Percentiles rank a stretch among this genome's conserved stretches.
Conservation (phyloP, 306 rosid genomes). For the Adenanthera pavonina region DNA sequence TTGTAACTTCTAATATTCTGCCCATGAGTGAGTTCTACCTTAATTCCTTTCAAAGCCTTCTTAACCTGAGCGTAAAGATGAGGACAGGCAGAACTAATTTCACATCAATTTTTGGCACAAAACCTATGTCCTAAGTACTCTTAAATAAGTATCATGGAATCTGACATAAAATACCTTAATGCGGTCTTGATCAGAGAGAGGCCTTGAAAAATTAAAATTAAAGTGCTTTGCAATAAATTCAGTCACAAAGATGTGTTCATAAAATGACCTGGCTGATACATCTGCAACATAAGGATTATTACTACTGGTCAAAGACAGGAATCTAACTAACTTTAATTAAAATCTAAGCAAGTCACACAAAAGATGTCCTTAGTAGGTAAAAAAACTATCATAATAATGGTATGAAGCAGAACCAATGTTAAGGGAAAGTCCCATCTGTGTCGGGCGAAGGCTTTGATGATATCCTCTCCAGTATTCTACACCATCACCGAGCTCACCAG, state of each 20-base stretch:
- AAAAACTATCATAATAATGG: background rate
- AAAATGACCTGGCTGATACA: conserved; percentile 73
- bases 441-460: conserved; percentile 52
- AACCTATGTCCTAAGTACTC: background rate
- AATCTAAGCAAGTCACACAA: background rate
- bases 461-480: conserved; percentile 53
- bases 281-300: conserved; percentile 49
- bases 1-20: conserved; percentile 37
- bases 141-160: background rate
- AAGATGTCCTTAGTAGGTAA: background rate
- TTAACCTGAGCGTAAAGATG: conserved; percentile 48
- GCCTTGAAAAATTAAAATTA: conserved; percentile 38
- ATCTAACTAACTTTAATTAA: background rate
- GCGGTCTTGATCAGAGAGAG: conserved; percentile 59
- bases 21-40: conserved; percentile 40
- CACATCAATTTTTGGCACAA: background rate
- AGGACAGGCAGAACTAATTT: background rate
- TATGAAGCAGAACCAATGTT: conserved; percentile 57
- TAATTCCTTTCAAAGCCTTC: conserved; percentile 57
- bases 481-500: conserved; percentile 52
- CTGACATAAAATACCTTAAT: conserved; percentile 54
- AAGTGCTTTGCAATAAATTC: conserved; percentile 48
- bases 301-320: background rate
- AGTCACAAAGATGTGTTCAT: conserved; percentile 58
- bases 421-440: conserved; percentile 55